Evolutionary conservation across 2,329 filamentous ascomycete species (phyloP), one percentile per base, ranked within the genome.

Genomic region (Monilinia fructicola): DNA sequence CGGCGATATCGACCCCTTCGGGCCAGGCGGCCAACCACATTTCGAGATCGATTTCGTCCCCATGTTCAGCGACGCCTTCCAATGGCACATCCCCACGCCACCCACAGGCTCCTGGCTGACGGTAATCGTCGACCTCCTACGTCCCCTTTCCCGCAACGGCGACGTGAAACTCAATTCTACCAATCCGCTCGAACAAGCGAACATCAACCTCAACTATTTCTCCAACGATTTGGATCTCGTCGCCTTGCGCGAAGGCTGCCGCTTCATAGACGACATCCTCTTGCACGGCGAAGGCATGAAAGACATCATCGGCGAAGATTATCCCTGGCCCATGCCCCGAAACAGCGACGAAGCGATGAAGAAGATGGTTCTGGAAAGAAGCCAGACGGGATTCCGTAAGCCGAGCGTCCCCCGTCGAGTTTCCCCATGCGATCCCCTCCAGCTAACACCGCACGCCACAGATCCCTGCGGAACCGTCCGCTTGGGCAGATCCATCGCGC

Each of bases 11-110:
- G 85, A 87, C 65, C 84, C 84, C 2, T 87, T 87, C 71, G 81
- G 81, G 1, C 84, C 84, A 0, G 78, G 76, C 4, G 84, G 83
- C 9, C 84, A 87, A 74, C 85, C 85, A 35, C 85, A 87, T 69
- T 87, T 87, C 69, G 84, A 87, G 76, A 79, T 87, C 44, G 85
- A 88, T 76, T 88, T 88, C 71, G 82, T 89, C 14, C 78, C 80
- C 63, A 81, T 88, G 78, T 88, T 88, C 73, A 76, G 77, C 38
- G 76, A 76, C 50, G 79, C 80, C 6, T 83, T 82, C 76, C 81
- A 83, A 71, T 82, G 80, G 80, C 81, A 83, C 68, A 78, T 78
- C 58, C 80, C 79, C 0, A 75, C 73, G 0, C 81, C 81, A 0
- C 71, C 70, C 0, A 67, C 74, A 70, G 85, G 84, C 0, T 78